Percentiles rank a stretch among this genome's conserved stretches.
phyloP scores from a whole-genome alignment of 2,329 filamentous ascomycete species.

The Paracamarosporium sp. region DNA sequence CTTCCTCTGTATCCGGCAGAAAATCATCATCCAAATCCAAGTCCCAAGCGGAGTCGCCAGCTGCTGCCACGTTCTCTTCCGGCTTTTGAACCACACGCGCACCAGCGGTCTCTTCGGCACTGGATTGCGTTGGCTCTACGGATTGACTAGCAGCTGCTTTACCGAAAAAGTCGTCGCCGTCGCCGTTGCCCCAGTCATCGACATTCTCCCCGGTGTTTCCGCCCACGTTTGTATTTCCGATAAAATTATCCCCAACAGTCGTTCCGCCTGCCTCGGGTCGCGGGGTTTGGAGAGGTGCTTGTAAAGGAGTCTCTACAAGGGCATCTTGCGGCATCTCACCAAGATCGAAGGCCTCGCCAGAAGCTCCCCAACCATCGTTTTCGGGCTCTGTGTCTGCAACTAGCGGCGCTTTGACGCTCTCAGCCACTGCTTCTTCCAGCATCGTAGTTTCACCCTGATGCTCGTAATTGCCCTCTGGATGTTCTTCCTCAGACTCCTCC shows the following conservation, averaged over 20 bases:
- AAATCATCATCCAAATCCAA: constrained; percentile 81
- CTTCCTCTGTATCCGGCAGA: constrained; percentile 61
- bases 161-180: constrained; percentile 43
- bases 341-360: constrained; percentile 41
- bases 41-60: constrained; percentile 82
- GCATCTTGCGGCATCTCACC: constrained; percentile 32
- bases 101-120: constrained; percentile 21
- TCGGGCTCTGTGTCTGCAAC: constrained; percentile 50
- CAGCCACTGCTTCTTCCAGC: constrained; percentile 54
- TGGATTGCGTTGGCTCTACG: constrained; percentile 23
- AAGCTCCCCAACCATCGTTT: constrained; percentile 38
- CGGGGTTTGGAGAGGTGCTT: constrained; percentile 25
- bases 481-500: constrained; percentile 15
- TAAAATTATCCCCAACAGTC: constrained; percentile 38
- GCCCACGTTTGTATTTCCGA: constrained; percentile 37
- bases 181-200: constrained; percentile 42
- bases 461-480: constrained; percentile 50
- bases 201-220: constrained; percentile 37
- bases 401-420: constrained; percentile 50
- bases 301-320: constrained; percentile 8
- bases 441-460: constrained; percentile 54
- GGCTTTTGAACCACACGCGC: constrained; percentile 25
- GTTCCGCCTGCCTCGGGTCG: constrained; percentile 37
- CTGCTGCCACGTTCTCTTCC: constrained; percentile 51
- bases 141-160: constrained; percentile 18